Percentiles rank a stretch among this genome's conserved stretches.
phyloP scores from a whole-genome alignment of 2,329 filamentous ascomycete species.

The Ophiognomonia clavigignenti-juglandacearum region DNA sequence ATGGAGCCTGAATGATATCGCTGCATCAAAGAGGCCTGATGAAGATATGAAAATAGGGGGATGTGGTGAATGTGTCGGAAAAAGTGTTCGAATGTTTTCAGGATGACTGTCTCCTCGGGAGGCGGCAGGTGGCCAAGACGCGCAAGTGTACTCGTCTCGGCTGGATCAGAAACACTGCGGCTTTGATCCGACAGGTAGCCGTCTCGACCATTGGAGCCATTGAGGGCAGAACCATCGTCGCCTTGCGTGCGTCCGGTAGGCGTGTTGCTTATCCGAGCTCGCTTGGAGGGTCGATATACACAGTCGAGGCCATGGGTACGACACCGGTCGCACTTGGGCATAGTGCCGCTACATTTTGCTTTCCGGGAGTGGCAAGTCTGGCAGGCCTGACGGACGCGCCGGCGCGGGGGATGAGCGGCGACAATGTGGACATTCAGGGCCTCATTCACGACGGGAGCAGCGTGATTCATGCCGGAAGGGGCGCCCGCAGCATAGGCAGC shows the following conservation, averaged over 20 bases:
- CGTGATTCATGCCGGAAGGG: slow-evolving; percentile 11
- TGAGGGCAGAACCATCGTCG: slow-evolving; percentile 16
- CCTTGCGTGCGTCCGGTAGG: slow-evolving; percentile 21
- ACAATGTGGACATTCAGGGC: slow-evolving; percentile 33
- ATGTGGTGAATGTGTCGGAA: slow-evolving; percentile 57
- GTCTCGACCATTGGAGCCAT: slow-evolving; percentile 25
- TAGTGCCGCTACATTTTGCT: slow-evolving; percentile 53
- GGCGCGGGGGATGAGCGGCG: slow-evolving; percentile 41
- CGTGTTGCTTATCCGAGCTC: slow-evolving; percentile 23
- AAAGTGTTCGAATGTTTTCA: slow-evolving; percentile 51
- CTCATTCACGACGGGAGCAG: slow-evolving; percentile 20
- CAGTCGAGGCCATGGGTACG: slow-evolving; percentile 50
- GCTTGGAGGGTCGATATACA: slow-evolving; percentile 47
- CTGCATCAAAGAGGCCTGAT: slow-evolving; percentile 56
- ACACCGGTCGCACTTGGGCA: slow-evolving; percentile 49
- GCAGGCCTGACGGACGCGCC: slow-evolving; percentile 53
- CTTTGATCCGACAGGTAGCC: slow-evolving; percentile 28
- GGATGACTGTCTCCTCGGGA: slow-evolving; percentile 42
- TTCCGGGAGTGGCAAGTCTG: slow-evolving; percentile 55
- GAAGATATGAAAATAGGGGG: slow-evolving; percentile 53
- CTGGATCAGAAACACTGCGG: slow-evolving; percentile 24
- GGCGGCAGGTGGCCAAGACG: slow-evolving; percentile 22
- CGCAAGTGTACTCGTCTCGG: slow-evolving; percentile 13
- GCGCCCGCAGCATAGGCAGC: slow-evolving; percentile 13
- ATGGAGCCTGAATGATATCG: slow-evolving; percentile 53